A percentile compares a stretch with the other conserved stretches of the same genome.
Conservation (phyloP, 345 rosid genomes). For the Sisymbrium irio region DNA sequence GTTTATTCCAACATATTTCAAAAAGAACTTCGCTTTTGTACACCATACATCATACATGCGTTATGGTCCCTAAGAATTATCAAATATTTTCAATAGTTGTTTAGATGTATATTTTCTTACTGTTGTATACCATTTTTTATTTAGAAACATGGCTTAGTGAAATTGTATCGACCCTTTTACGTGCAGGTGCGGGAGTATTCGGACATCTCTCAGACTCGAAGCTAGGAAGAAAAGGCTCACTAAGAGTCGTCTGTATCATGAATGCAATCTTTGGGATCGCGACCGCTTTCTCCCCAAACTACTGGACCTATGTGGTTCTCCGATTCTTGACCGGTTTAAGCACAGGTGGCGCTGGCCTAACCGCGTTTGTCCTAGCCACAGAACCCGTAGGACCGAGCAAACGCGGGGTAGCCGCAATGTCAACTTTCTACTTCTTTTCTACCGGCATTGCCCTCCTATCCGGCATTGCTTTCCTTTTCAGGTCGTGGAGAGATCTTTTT, state of each 20-base stretch:
- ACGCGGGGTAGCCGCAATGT: conserved; percentile 89
- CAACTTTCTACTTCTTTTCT: conserved; percentile 93
- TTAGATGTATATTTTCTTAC: no score
- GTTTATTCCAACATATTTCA: no score
- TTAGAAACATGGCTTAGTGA: neutral
- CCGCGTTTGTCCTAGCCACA: conserved; percentile 79
- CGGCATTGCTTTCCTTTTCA: conserved; percentile 60
- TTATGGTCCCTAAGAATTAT: conserved; percentile 14
- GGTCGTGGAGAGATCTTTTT: conserved; percentile 73
- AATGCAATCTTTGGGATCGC: conserved; percentile 71
- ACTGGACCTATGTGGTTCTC: conserved; percentile 57
- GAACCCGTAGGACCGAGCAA: conserved; percentile 81
- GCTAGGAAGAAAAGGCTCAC: conserved; percentile 90
- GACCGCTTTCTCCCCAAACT: conserved; percentile 71
- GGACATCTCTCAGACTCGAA: conserved; percentile 90
- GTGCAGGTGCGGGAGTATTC: conserved; percentile 84
- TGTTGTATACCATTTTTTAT: neutral
- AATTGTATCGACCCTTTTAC: neutral
- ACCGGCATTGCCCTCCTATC: conserved; percentile 65
- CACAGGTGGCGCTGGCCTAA: conserved; percentile 85
- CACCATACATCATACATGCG: conserved; percentile 84
- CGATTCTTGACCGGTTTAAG: conserved; percentile 82
- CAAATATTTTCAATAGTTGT: no score
- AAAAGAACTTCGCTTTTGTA: no score
- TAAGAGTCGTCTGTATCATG: conserved; percentile 63